A percentile compares a stretch with the other conserved stretches of the same genome.
phyloP scores from a whole-genome alignment of 2,329 filamentous ascomycete genomes.

The Beauveria varroae region DNA sequence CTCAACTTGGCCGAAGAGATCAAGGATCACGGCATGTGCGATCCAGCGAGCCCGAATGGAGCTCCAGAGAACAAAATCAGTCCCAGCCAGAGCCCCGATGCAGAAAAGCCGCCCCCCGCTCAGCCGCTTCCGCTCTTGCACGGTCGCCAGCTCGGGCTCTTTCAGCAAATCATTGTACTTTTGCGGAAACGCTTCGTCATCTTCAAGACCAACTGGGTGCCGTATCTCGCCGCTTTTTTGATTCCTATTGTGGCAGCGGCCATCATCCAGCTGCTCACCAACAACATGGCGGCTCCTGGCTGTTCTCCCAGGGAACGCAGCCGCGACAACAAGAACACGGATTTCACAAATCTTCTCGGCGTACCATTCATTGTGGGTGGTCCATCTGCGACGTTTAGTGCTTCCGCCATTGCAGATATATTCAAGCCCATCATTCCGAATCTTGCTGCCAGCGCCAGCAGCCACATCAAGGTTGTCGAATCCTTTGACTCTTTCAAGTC shows the following conservation, averaged over 20 bases:
- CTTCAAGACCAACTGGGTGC: constrained; percentile 49
- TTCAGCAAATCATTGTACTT: constrained; percentile 53
- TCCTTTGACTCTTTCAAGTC: constrained; percentile 58
- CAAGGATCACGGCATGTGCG: constrained; percentile 12
- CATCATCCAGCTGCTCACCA: constrained; percentile 65
- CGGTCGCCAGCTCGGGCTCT: constrained; percentile 51
- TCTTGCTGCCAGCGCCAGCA: constrained; percentile 11
- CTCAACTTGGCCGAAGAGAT: constrained; percentile 52
- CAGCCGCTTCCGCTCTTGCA: constrained; percentile 34
- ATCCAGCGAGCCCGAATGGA: not conserved
- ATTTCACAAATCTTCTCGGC: constrained; percentile 17
- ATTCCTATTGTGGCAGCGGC: constrained; percentile 70
- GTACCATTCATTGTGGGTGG: constrained; percentile 17
- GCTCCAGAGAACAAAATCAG: not conserved
- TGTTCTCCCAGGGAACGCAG: constrained; percentile 31
- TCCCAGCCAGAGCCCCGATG: not conserved
- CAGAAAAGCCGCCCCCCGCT: not conserved
- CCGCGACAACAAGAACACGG: constrained; percentile 9
- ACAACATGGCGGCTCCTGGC: constrained; percentile 38
- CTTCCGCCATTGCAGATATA: constrained; percentile 9
- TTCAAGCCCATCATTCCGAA: constrained; percentile 14
- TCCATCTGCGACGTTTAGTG: constrained; percentile 16
- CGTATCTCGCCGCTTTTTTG: constrained; percentile 63
- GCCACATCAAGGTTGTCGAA: constrained; percentile 23
- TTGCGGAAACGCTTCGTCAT: constrained; percentile 59